Evolutionary conservation across 2,329 filamentous ascomycete genomes (phyloP).

Genomic region (Curvularia spicifera): DNA sequence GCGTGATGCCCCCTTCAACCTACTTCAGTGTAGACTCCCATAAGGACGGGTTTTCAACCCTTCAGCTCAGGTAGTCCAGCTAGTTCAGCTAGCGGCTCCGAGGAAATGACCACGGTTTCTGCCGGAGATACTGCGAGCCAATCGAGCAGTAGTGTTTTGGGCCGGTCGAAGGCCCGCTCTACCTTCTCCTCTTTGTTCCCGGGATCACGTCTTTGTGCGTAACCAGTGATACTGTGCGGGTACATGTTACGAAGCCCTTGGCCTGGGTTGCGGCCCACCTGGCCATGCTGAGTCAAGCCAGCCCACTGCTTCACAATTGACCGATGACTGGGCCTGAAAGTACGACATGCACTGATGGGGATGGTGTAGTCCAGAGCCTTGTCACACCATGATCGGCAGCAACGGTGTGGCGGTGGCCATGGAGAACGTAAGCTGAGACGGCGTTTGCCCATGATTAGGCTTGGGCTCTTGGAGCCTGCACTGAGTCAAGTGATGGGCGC

Average conservation of each 20-base stretch:
- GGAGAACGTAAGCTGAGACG: neutral
- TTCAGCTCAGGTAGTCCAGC: slow-evolving; percentile 1
- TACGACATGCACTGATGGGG: neutral
- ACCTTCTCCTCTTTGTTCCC: slow-evolving; percentile 26
- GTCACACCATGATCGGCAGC: neutral
- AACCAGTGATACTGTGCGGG: slow-evolving; percentile 33
- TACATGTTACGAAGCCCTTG: slow-evolving; percentile 24
- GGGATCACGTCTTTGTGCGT: slow-evolving; percentile 22
- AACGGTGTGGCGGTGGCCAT: neutral
- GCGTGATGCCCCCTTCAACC: neutral
- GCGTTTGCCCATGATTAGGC: neutral
- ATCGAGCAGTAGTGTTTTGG: slow-evolving; percentile 4
- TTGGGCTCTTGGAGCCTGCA: neutral
- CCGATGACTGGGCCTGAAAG: neutral
- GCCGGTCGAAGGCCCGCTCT: slow-evolving; percentile 9
- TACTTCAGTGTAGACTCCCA: neutral
- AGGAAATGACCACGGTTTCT: slow-evolving; percentile 3
- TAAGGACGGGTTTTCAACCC: neutral
- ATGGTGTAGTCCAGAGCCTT: neutral
- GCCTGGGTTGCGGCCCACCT: slow-evolving; percentile 28
- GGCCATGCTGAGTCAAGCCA: slow-evolving; percentile 18
- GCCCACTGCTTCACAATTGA: slow-evolving; percentile 15
- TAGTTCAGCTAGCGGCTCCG: slow-evolving; percentile 5
- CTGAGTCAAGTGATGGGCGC: neutral
- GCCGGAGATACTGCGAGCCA: slow-evolving; percentile 5